Evolutionary conservation across 2,329 filamentous ascomycete genomes (phyloP).

Genomic region (Hypocrella siamensis): DNA sequence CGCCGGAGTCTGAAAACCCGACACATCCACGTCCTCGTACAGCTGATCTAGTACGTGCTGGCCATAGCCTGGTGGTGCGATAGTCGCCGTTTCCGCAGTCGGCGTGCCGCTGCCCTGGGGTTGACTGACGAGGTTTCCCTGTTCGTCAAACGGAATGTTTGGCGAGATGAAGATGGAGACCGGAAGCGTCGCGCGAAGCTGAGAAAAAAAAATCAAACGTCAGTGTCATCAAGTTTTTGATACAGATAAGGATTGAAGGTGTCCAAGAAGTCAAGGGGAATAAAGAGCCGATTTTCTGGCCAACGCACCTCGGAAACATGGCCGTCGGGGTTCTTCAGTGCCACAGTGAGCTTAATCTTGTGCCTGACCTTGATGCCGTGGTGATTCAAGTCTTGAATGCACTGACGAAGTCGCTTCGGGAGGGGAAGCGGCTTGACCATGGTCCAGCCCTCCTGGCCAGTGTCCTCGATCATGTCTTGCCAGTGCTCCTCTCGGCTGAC

Average conservation of each 20-base stretch:
- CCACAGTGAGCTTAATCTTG: slow-evolving; percentile 81
- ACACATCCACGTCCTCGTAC: slow-evolving; percentile 72
- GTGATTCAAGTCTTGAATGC: slow-evolving; percentile 78
- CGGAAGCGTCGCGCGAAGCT: slow-evolving; percentile 79
- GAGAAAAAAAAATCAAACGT: neutral
- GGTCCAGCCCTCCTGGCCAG: slow-evolving; percentile 48
- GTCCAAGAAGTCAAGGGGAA: no score
- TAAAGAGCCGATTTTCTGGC: no score
- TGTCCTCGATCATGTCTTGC: slow-evolving; percentile 53
- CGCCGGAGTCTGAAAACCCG: slow-evolving; percentile 65
- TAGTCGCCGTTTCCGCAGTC: slow-evolving; percentile 39
- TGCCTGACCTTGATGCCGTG: slow-evolving; percentile 85
- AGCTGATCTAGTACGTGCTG: slow-evolving; percentile 80
- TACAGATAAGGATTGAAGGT: no score
- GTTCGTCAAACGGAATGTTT: slow-evolving; percentile 74
- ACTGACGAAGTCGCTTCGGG: slow-evolving; percentile 67
- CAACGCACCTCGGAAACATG: slow-evolving; percentile 89
- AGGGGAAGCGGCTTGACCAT: slow-evolving; percentile 50
- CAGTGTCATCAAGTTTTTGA: neutral
- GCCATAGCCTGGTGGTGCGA: slow-evolving; percentile 85
- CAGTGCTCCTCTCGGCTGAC: slow-evolving; percentile 46
- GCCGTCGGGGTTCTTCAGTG: slow-evolving; percentile 86
- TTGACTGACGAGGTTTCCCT: slow-evolving; percentile 60
- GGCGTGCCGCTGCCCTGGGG: slow-evolving; percentile 30
- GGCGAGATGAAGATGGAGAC: slow-evolving; percentile 93